Evolutionary conservation across 352 stramenopile species (phyloP).

Genomic region (Peronospora tabacina): DNA sequence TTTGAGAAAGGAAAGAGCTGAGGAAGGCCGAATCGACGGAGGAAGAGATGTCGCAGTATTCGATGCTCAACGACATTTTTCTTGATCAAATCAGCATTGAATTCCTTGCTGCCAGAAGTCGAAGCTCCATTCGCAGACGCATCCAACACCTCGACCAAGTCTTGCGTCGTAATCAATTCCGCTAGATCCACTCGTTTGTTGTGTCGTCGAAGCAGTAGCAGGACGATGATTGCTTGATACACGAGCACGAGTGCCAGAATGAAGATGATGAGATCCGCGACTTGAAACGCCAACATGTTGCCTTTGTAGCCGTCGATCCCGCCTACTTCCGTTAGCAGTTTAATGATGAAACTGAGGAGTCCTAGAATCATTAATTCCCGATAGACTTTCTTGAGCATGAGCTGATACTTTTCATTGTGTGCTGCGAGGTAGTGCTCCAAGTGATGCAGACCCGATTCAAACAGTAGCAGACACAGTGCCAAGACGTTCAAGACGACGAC

Average conservation of each 20-base stretch:
- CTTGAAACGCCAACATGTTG: conserved; percentile 37
- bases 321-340: conserved; percentile 34
- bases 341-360: conserved; percentile 41
- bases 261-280: conserved; percentile 49
- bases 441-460: conserved; percentile 37
- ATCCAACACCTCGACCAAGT: conserved; percentile 25
- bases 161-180: conserved; percentile 35
- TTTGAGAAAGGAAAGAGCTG: conserved; percentile 58
- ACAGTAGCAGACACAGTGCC: conserved; percentile 33
- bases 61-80: conserved; percentile 26
- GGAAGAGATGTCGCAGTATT: conserved; percentile 37
- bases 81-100: conserved; percentile 4
- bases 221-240: conserved; percentile 35
- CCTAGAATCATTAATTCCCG: conserved; percentile 57
- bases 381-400: conserved; percentile 57
- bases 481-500: conserved; percentile 35
- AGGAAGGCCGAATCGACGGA: conserved; percentile 34
- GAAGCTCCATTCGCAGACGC: not conserved
- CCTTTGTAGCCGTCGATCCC: conserved; percentile 24
- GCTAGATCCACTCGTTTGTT: conserved; percentile 34
- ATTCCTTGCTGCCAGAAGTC: not conserved
- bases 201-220: conserved; percentile 28
- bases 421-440: conserved; percentile 11
- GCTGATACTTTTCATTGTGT: conserved; percentile 45
- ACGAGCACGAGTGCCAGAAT: conserved; percentile 42